Evolutionary conservation across 169 alveolate species (phyloP), one percentile per base, ranked within the genome.

Genomic region (Plasmodium sp.): DNA sequence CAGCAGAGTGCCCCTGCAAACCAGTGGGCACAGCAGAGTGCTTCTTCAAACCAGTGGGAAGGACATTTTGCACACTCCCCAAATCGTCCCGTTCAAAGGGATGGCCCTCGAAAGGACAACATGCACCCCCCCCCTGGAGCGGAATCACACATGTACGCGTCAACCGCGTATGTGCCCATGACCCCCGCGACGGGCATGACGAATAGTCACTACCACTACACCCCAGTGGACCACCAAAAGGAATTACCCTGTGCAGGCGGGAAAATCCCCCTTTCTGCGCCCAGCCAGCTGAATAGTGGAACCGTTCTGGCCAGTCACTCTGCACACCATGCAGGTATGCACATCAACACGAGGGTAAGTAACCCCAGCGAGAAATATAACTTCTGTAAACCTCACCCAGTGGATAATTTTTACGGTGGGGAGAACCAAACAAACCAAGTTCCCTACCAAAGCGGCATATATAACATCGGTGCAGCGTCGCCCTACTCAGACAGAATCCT

Each of bases 401-500:
- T 58, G 9, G 36, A 16, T 58, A 58, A n/a, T 58, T 58, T 58
- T 16, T 58, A 58, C 33, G 74, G 33, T 4, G 74, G 33, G 36
- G 33, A 10, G 1, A 58, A 58, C 34, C 74, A 58, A 12, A 58
- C 36, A 22, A 58, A 58, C 4, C 74, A 58, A 58, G 33, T 18
- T 58, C 5, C 22, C 33, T 58, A 58, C 33, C 74, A 58, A n/a
- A 58, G 34, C n/a, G 33, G 33, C n/a, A 16, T 58, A 2, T 58
- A 58, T 34, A 58, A 81, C 33, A 39, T 31, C 18, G 41, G 77
- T 27, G 6, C 31, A 1, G 51, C 73, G 56, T 85, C 93, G 16
- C 93, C 93, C 22, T 34, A 75, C n/a, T 45, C 81, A 51, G 93
- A 85, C 12, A 31, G 75, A 54, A 74, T 74, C 39, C 56, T 85